Base-by-base conservation (phyloP, 2,329 filamentous ascomycete species). In the Didymosphaeria variabile region DNA sequence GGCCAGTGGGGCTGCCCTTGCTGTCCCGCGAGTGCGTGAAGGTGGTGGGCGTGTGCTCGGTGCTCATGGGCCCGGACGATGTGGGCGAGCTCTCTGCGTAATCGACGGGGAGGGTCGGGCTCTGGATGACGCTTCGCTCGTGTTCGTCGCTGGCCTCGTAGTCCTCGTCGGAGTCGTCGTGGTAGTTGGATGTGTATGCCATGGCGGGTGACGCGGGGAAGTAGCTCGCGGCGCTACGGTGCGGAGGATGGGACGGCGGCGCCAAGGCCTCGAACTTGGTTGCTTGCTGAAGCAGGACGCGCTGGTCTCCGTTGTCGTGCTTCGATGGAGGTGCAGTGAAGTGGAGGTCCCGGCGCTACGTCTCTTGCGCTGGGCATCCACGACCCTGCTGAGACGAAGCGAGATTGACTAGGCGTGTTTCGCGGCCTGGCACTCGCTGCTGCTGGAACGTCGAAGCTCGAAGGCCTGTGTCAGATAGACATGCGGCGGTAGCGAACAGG, bases 71-170 rank as follows among this genome's bases (percentile, higher is more conserved):
- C 67, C 92, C 90, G 13, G 89, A 92, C 70, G 91, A 89, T 72
- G 89, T 91, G 61, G 88, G 88, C 45, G 88, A 91, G 63, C 84
- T 82, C 75, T 92, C 90, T 34, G 59, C 55, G 69, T 87, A 90
- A 75, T 91, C 89, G 67, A 83, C 85, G 58, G 82, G 83, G 64
- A 88, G 84, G 67, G 87, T 86, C 61, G 89, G 90, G 77, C 86
- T 88, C 67, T 71, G 71, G 73, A 88, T 86, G 68, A 90, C 84
- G 77, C 88, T 89, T 74, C 90, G 85, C 84, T 94, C 91, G 77
- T 92, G 93, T 82, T 94, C 91, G 80, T 94, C 91, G 80, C 93
- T 91, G 71, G 90, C 90, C 75, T 92, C 91, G 44, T 55, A 55
- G 42, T 55, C 53, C 31, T 53, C 42, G 63, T 75, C 72, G 67